Percentiles rank a stretch among this genome's conserved stretches.
Evolutionary conservation across 331 rosid genomes (phyloP).

Genomic region (Erythrophleum ivorense): DNA sequence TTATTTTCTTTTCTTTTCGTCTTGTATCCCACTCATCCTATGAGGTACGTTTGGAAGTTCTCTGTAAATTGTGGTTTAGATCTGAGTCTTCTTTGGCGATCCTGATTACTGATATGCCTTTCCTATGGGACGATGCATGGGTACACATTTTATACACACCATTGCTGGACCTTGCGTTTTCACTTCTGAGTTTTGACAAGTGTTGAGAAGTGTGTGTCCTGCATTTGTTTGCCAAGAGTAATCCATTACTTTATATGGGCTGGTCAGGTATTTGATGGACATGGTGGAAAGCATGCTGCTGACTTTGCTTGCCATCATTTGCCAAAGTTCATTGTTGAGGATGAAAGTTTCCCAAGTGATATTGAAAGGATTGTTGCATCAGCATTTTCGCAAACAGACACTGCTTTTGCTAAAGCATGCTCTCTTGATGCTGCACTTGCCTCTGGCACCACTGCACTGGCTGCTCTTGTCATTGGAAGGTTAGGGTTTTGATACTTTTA

Average conservation of each 20-base stretch:
- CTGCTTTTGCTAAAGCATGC: constrained; percentile 86
- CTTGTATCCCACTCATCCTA: not conserved
- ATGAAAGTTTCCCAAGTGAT: constrained; percentile 70
- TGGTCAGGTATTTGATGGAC: constrained; percentile 90
- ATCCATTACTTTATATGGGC: constrained; percentile 30
- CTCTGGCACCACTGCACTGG: constrained; percentile 94
- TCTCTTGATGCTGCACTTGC: constrained; percentile 71
- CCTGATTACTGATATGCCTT: not conserved
- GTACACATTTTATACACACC: constrained; percentile 5
- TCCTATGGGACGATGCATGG: constrained; percentile 25
- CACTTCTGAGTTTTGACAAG: not conserved
- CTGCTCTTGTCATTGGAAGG: constrained; percentile 86
- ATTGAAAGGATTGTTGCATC: constrained; percentile 72
- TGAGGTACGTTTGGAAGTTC: constrained; percentile 25
- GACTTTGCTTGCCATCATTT: constrained; percentile 77
- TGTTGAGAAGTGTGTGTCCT: not conserved
- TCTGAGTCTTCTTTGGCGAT: constrained; percentile 13
- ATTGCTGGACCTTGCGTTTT: constrained; percentile 13
- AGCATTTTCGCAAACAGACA: constrained; percentile 80
- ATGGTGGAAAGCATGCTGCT: constrained; percentile 96
- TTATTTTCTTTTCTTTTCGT: constrained; percentile 17
- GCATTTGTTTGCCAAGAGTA: constrained; percentile 42
- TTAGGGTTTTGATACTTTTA: constrained; percentile 43
- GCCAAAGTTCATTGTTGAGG: constrained; percentile 71
- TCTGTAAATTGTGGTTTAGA: constrained; percentile 21